phyloP scores from a whole-genome alignment of 2,329 filamentous ascomycete species.

The Biscogniauxia sp. region DNA sequence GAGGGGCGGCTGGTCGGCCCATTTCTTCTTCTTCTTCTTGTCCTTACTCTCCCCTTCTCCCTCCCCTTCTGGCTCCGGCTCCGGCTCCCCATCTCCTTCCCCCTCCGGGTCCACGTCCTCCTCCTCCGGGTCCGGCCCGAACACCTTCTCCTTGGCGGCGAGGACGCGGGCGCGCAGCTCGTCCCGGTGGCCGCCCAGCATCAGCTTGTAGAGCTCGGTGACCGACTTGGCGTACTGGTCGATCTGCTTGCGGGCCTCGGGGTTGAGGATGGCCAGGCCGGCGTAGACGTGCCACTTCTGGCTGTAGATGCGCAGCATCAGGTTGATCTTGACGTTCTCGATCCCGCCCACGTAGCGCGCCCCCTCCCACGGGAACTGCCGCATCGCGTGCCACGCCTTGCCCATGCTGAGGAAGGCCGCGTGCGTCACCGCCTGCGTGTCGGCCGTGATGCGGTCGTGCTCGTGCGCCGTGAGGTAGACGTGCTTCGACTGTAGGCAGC shows the following conservation, averaged over 20 bases:
- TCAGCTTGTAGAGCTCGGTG: slow-evolving; percentile 93
- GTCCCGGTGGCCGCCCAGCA: slow-evolving; percentile 79
- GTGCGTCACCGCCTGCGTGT: slow-evolving; percentile 97
- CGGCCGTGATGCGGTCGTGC: slow-evolving; percentile 96
- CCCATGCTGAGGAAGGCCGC: slow-evolving; percentile 97
- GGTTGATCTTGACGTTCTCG: slow-evolving; percentile 99
- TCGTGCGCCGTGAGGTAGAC: slow-evolving; percentile 83
- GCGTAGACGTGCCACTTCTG: slow-evolving; percentile 99
- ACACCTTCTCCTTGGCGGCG: slow-evolving; percentile 64
- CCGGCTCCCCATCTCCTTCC: no score
- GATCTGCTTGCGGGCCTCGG: slow-evolving; percentile 87
- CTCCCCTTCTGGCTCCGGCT: no score
- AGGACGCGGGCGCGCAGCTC: slow-evolving; percentile 73
- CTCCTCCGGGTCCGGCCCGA: slow-evolving; percentile 46
- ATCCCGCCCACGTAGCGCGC: slow-evolving; percentile 95
- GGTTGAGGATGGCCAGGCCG: slow-evolving; percentile 93
- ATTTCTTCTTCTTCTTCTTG: no score
- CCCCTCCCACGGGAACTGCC: slow-evolving; percentile 95
- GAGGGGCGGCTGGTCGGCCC: slow-evolving; percentile 66
- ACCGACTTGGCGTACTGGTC: slow-evolving; percentile 89
- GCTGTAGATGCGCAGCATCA: slow-evolving; percentile 93
- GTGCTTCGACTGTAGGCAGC: slow-evolving; percentile 79
- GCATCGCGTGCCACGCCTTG: slow-evolving; percentile 92
- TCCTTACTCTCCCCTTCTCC: no score
- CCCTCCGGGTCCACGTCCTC: no score